These are phyloP conservation scores for Solanum peruvianum DNA, from an alignment of 257 asterid species.

Conservation along the genomic window DNA sequence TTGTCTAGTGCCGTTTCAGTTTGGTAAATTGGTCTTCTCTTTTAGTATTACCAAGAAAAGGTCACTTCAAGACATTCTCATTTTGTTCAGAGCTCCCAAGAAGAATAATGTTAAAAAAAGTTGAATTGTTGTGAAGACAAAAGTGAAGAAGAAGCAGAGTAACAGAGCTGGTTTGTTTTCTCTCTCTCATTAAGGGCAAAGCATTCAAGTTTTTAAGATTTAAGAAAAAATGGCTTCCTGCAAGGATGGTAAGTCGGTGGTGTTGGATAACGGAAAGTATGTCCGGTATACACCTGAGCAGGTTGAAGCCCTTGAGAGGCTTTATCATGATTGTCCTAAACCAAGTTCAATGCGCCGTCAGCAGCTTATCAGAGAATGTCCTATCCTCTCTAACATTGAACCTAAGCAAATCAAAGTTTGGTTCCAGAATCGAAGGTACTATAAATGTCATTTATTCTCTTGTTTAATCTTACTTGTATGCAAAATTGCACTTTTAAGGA, in stretches of 20 bases:
- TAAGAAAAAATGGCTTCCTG: slow-evolving; percentile 41
- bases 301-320: slow-evolving; percentile 91
- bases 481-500: background rate
- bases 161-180: background rate
- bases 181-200: background rate
- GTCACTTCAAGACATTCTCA: background rate
- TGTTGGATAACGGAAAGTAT: slow-evolving; percentile 66
- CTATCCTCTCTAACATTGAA: slow-evolving; percentile 69
- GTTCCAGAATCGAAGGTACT: slow-evolving; percentile 87
- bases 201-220: background rate
- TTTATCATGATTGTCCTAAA: slow-evolving; percentile 83
- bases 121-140: background rate
- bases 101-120: background rate
- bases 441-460: background rate
- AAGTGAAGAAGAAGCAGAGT: background rate
- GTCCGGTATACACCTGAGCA: slow-evolving; percentile 87
- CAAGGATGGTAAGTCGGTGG: slow-evolving; percentile 47
- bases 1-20: slow-evolving; percentile 17
- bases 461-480: background rate
- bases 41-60: slow-evolving; percentile 4
- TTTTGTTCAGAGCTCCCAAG: background rate
- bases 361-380: slow-evolving; percentile 82
- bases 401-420: slow-evolving; percentile 92
- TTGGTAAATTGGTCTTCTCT: slow-evolving; percentile 7
- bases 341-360: slow-evolving; percentile 86